Evolutionary conservation across 1,284 basidiomycete species (phyloP).

Genomic region (Phylloboletellus chloephorus): DNA sequence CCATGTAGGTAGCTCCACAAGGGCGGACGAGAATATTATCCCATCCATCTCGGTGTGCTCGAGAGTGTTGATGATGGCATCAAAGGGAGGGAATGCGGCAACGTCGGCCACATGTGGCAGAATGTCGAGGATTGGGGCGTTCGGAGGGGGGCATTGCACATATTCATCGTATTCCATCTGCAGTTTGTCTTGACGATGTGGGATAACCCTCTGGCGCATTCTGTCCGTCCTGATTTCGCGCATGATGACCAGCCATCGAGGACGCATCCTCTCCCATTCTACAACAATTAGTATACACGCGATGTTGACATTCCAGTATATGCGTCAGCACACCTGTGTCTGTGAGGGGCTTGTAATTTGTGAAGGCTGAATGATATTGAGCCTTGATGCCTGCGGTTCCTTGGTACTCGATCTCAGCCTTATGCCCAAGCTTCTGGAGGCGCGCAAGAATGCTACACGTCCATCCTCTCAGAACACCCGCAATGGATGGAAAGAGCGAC

Average conservation of each 20-base stretch:
- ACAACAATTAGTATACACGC: neutral
- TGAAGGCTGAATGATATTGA: slow-evolving; percentile 1
- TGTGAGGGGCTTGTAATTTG: slow-evolving; percentile 8
- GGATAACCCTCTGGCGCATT: slow-evolving; percentile 11
- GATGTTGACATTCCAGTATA: neutral
- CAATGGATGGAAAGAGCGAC: no score
- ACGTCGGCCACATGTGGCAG: slow-evolving; percentile 14
- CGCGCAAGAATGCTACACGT: slow-evolving; percentile 11
- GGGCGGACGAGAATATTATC: slow-evolving; percentile 10
- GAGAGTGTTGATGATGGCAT: slow-evolving; percentile 9
- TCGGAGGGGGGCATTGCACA: slow-evolving; percentile 1
- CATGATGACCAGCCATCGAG: slow-evolving; percentile 9
- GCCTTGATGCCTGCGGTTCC: neutral
- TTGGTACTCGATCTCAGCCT: slow-evolving; percentile 4
- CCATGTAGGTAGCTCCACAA: slow-evolving; percentile 13
- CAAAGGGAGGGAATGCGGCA: slow-evolving; percentile 6
- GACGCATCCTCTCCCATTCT: slow-evolving; percentile 15
- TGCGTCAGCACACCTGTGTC: slow-evolving; percentile 5
- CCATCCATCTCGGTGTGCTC: neutral
- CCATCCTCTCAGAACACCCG: no score
- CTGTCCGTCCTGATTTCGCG: neutral
- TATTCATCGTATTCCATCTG: slow-evolving; percentile 1
- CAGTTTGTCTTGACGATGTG: slow-evolving; percentile 6
- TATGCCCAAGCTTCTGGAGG: slow-evolving; percentile 9
- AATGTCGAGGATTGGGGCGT: slow-evolving; percentile 1